Evolutionary conservation across 192 early-diverging fungal genomes (phyloP), one percentile per base, ranked within the genome.

Genomic region (Entomortierella parvispora): DNA sequence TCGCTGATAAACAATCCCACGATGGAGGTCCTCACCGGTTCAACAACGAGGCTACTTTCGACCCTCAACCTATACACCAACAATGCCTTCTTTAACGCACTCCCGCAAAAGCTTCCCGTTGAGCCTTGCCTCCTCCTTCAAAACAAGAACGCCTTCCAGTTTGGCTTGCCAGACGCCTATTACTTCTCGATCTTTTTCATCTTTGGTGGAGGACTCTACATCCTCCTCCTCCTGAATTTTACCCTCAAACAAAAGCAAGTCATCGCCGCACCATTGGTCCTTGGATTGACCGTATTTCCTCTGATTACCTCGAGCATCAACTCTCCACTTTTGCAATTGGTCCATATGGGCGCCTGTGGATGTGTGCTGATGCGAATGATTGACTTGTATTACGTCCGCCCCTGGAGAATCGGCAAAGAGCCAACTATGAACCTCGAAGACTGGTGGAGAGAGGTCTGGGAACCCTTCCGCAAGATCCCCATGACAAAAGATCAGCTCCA

Each of bases 121-220:
- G 43, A 58, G 6, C 64, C 58, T 14, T 57, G 51, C 17, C 9
- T 57, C n/a, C 40, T 62, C 18, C 25, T 43, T 17, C 28, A 17
- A 10, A 18, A 37, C 2, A 40, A 40, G 37, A 58, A 71, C 46
- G 7, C 64, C 8, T 56, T 55, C 33, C 72, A 68, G 28, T 55
- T 76, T 22, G 37, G 40, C 4, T 32, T 76, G 12, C 52, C 72
- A 11, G 29, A 76, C 59, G 54, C 55, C 3, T 40, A 31, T 46
- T 76, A 76, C 46, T 76, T 76, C 28, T 48, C 58, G 25, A 66
- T 76, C 65, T 76, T 76, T 45, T 68, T 76, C 72, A 67, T 76
- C 29, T 76, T 67, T 67, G 72, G 72, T n/a, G 64, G 65, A 7
- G 53, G 72, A 11, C 72, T 76, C 59, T 76, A 76, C 29, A 15